Evolutionary conservation across 257 asterid species (phyloP).

Genomic region (Scutellaria minor): DNA sequence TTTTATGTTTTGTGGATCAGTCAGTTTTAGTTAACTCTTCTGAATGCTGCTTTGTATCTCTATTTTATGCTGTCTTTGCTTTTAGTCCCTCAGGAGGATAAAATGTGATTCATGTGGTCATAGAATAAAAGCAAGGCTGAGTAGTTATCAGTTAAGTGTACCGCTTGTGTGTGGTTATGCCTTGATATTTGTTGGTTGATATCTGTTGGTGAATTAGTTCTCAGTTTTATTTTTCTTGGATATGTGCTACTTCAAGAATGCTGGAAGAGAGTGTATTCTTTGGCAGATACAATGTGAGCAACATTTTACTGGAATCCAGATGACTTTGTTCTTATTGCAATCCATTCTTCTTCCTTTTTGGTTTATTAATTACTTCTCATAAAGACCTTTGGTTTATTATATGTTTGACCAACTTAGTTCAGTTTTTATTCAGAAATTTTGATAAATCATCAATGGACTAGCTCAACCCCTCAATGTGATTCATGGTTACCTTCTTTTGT

Average conservation of each 20-base stretch:
- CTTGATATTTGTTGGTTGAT: not conserved
- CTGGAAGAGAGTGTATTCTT: not conserved
- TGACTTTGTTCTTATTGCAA: not conserved
- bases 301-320: not conserved
- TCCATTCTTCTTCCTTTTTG: not conserved
- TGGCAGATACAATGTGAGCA: slow-evolving; percentile 9
- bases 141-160: not conserved
- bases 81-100: not conserved
- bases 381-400: not conserved
- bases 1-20: not conserved
- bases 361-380: not conserved
- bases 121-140: not conserved
- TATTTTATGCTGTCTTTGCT: not conserved
- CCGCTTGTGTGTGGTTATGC: not conserved
- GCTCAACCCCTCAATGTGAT: not conserved
- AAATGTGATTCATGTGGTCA: not conserved
- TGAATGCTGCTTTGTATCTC: not conserved
- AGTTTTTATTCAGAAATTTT: not conserved
- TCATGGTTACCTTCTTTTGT: slow-evolving; percentile 18
- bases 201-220: not conserved
- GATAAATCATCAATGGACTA: not conserved
- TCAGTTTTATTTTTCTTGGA: slow-evolving; percentile 2
- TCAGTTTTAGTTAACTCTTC: slow-evolving; percentile 2
- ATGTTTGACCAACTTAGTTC: not conserved
- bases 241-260: slow-evolving; percentile 1